A percentile compares a stretch with the other conserved stretches of the same genome.
phyloP scores from a whole-genome alignment of 805 yeast species.

The Saccharomycopsis sp. region DNA sequence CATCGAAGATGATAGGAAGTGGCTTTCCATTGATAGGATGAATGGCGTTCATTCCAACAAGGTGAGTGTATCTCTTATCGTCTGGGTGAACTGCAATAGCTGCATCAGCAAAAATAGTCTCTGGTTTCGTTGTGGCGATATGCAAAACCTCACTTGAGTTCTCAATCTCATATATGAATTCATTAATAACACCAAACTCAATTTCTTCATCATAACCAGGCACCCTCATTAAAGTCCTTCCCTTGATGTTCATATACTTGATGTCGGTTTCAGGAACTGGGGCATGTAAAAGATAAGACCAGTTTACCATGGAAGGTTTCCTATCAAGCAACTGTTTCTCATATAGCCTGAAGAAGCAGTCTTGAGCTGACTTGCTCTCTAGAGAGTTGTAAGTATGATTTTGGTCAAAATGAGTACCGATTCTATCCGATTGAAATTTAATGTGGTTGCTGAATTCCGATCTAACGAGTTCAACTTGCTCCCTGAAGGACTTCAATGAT shows the following conservation, averaged over 20 bases:
- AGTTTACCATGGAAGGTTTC: slow-evolving; percentile 85
- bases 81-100: slow-evolving; percentile 96
- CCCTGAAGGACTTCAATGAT: too few relatives aligned
- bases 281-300: slow-evolving; percentile 91
- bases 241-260: slow-evolving; percentile 81
- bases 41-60: slow-evolving; percentile 80
- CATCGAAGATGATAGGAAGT: slow-evolving; percentile 80
- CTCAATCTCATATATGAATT: slow-evolving; percentile 84
- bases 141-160: slow-evolving; percentile 57
- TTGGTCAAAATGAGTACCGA: slow-evolving; percentile 89
- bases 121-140: slow-evolving; percentile 98
- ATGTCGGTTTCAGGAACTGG: slow-evolving; percentile 95
- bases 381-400: slow-evolving; percentile 33
- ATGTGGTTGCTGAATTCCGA: slow-evolving; percentile 81
- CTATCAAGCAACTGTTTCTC: slow-evolving; percentile 94
- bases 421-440: slow-evolving; percentile 67
- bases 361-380: neutral
- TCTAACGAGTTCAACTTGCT: slow-evolving; percentile 94
- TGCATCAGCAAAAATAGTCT: slow-evolving; percentile 95
- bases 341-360: slow-evolving; percentile 65
- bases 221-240: slow-evolving; percentile 68
- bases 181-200: slow-evolving; percentile 93
- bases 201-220: slow-evolving; percentile 86
- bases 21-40: slow-evolving; percentile 85
- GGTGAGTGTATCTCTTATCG: slow-evolving; percentile 82